Evolutionary conservation across 129 eudicot species (phyloP).

Genomic region (Silybum marianum): DNA sequence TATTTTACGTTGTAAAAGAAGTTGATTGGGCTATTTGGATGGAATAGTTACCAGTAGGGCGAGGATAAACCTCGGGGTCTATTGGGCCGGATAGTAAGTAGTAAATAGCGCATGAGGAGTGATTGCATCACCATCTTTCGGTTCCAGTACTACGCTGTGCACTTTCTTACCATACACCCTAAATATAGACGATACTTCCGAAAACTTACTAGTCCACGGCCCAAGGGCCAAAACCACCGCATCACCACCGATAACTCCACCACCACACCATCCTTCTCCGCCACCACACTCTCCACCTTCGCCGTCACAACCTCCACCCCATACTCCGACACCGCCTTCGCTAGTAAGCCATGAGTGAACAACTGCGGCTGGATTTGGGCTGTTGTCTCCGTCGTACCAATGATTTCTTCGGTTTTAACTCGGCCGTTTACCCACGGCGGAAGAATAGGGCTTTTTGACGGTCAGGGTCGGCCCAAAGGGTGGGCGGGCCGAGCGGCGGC

Average conservation of each 20-base stretch:
- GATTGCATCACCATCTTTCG: constrained; percentile 50
- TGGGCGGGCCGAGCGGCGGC: too few relatives aligned
- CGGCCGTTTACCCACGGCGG: constrained; percentile 82
- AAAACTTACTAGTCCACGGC: constrained; percentile 75
- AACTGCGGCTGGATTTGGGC: constrained; percentile 75
- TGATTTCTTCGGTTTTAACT: constrained; percentile 37
- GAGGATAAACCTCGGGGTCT: constrained; percentile 87
- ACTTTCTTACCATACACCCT: constrained; percentile 77
- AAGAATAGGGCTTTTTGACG: constrained; percentile 15
- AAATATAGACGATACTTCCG: constrained; percentile 38
- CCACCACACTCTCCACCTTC: constrained; percentile 57
- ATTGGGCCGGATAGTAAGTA: constrained; percentile 56
- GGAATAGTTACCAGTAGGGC: constrained; percentile 58
- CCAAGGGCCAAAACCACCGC: constrained; percentile 84
- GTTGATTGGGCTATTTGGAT: too few relatives aligned
- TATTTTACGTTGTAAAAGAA: too few relatives aligned
- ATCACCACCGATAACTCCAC: constrained; percentile 60
- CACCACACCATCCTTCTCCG: constrained; percentile 46
- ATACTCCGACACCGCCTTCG: constrained; percentile 63
- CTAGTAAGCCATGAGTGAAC: constrained; percentile 55
- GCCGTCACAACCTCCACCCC: constrained; percentile 73
- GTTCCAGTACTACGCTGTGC: constrained; percentile 76
- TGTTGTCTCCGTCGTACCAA: constrained; percentile 71
- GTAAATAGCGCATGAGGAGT: constrained; percentile 65
- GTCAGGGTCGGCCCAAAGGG: too few relatives aligned